These are phyloP conservation scores for Coemansia sp. DNA, from an alignment of 192 early-diverging fungal genomes.

Conservation along the genomic window DNA sequence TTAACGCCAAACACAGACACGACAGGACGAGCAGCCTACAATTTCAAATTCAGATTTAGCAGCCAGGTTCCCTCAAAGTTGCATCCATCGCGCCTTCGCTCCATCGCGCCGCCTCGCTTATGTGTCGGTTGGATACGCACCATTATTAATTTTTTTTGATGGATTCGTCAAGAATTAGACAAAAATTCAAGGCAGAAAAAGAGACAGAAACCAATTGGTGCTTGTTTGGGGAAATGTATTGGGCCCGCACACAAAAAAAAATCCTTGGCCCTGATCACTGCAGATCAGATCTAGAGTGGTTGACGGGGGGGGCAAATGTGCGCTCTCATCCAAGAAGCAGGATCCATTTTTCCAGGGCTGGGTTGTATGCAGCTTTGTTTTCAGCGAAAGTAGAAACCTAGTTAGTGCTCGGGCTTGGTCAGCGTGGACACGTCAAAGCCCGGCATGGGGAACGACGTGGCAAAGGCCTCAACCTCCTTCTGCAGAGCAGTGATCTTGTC, in stretches of 20 bases:
- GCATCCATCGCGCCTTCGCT: background rate
- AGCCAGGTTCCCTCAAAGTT: background rate
- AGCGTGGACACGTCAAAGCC: constrained; percentile 64
- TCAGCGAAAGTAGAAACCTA: too few relatives aligned
- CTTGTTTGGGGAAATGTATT: too few relatives aligned
- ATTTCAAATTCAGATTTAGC: constrained; percentile 1
- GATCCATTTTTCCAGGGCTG: too few relatives aligned
- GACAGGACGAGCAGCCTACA: constrained; percentile 72
- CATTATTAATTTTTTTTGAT: background rate
- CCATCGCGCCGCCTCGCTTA: too few relatives aligned
- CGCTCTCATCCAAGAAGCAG: too few relatives aligned
- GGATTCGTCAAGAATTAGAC: constrained; percentile 1
- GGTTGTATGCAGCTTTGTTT: too few relatives aligned
- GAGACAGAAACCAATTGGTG: background rate
- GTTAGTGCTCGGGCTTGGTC: constrained; percentile 42
- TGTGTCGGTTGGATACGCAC: background rate
- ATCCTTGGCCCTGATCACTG: too few relatives aligned
- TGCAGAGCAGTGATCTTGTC: constrained; percentile 79
- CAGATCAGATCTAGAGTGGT: too few relatives aligned
- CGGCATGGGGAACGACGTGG: constrained; percentile 95
- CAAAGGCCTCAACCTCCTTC: constrained; percentile 89
- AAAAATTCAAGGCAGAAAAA: background rate
- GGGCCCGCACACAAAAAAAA: too few relatives aligned
- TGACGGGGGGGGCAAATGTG: too few relatives aligned
- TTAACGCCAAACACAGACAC: constrained; percentile 85